These are phyloP conservation scores for Alloteropsis angusta DNA, from an alignment of 202 grass and related monocot genomes.

Conservation along the genomic window DNA sequence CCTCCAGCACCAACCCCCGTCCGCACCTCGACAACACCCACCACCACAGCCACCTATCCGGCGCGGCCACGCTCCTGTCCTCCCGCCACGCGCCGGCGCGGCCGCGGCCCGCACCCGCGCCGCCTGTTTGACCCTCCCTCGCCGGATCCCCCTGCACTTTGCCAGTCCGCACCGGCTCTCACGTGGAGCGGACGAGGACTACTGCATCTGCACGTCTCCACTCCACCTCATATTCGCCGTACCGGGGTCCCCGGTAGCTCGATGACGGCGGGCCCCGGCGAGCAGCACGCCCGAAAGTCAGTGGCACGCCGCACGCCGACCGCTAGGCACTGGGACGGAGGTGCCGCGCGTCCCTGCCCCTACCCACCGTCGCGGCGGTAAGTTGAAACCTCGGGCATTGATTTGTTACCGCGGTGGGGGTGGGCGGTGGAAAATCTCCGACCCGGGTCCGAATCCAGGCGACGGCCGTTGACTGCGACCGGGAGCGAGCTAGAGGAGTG, in stretches of 20 bases:
- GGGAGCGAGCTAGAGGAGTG: conserved; percentile 31
- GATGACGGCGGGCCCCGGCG: conserved; percentile 12
- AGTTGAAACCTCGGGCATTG: not conserved
- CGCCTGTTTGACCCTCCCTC: not conserved
- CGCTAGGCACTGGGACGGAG: not conserved
- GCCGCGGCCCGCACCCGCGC: not conserved
- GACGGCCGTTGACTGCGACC: conserved; percentile 53
- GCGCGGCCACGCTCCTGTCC: not conserved
- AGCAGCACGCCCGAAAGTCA: conserved; percentile 1
- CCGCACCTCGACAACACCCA: not conserved
- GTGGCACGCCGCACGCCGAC: conserved; percentile 6
- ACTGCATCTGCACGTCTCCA: not conserved
- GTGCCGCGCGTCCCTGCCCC: not conserved
- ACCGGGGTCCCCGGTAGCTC: not conserved
- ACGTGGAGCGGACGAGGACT: conserved; percentile 18
- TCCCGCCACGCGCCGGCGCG: not conserved
- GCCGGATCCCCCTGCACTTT: conserved; percentile 16
- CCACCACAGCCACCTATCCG: not conserved
- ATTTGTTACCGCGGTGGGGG: not conserved
- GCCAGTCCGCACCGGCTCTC: conserved; percentile 19
- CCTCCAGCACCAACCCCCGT: not conserved
- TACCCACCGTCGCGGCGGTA: conserved; percentile 11
- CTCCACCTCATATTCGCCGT: not conserved
- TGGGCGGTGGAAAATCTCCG: not conserved
- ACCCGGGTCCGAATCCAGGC: conserved; percentile 46